Base-by-base conservation (phyloP, 2,329 filamentous ascomycete species). In the Tolypocladium ovalisporum region DNA sequence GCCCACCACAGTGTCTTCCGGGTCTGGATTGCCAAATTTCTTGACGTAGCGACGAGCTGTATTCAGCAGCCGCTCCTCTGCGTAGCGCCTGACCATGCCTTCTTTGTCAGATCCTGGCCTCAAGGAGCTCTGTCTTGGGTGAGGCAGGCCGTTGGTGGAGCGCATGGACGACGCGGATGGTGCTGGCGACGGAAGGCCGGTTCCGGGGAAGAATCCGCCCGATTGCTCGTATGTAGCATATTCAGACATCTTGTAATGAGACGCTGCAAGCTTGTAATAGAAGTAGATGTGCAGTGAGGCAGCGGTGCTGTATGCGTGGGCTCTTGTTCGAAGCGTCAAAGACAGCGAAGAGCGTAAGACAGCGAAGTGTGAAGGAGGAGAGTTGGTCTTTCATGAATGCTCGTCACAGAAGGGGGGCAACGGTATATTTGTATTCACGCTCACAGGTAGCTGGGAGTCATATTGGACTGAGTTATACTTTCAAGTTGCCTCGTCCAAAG, bases 31-130 rank as follows among this genome's bases (percentile, higher is more conserved):
- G 47, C 76, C 75, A 56, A 80, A 79, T 64, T 84, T 85, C 71
- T 85, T 86, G 47, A 84, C 76, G 57, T 80, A 86, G 40, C 82
- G 79, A 7, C 83, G 77, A 8, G 77, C 81, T 13, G 82, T 75
- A 60, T 80, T 71, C 52, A 82, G 66, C 19, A 86, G 68, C 13
- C 75, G 75, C 9, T 77, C 75, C 47, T 83, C 79, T 7, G 82
- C 76, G 62, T 80, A 85, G n/a, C 79, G 72, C 49, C 83, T 75
- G 12, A 84, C 79, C 51, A 80, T 75, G 57, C 83, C 81, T 63
- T 86, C 84, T 62, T 85, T 86, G 37, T 71, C 75, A 0, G 82
- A 85, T 0, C 83, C 82, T 0, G 82, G 75, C 17, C 73, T 72
- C 1, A 87, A 66, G 0, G 82, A 73, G 37, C 74, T 78, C 27